Percentiles rank a stretch among this genome's conserved stretches.
These are phyloP conservation scores for Symmetrospora coprosmae DNA, from an alignment of 768 basidiomycete genomes.

Conservation along the genomic window DNA sequence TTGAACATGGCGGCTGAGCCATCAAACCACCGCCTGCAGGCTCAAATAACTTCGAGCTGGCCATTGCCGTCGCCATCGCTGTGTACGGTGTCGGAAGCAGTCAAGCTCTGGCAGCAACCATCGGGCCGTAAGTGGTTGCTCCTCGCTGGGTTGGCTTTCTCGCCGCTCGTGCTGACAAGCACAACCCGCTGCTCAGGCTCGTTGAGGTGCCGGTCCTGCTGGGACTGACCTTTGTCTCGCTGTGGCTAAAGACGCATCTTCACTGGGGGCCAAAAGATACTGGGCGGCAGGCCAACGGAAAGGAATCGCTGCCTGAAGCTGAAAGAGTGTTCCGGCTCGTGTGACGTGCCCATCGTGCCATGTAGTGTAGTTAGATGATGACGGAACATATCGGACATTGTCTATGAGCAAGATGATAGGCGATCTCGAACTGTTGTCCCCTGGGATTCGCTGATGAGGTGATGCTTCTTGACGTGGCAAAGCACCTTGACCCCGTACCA, in stretches of 20 bases:
- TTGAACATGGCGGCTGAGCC: neutral
- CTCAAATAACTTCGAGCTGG: constrained; percentile 47
- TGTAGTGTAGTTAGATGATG: neutral
- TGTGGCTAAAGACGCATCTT: constrained; percentile 41
- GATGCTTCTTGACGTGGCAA: no score
- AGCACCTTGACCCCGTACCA: no score
- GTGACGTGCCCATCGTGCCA: neutral
- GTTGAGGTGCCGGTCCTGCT: constrained; percentile 58
- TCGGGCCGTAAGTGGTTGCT: constrained; percentile 30
- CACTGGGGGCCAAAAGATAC: constrained; percentile 38
- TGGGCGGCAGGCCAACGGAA: neutral
- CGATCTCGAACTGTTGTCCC: neutral
- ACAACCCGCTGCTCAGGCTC: neutral
- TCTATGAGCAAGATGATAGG: neutral
- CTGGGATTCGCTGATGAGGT: no score
- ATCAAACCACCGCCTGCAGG: neutral
- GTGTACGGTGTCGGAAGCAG: constrained; percentile 63
- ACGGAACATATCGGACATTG: neutral
- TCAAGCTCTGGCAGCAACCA: constrained; percentile 65
- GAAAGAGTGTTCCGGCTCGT: neutral
- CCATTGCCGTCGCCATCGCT: constrained; percentile 66
- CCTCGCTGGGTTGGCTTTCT: neutral
- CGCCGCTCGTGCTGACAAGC: neutral
- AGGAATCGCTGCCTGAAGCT: neutral
- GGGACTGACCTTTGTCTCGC: constrained; percentile 52